phyloP scores from a whole-genome alignment of 345 rosid genomes.

The Lenwebbia sp. region DNA sequence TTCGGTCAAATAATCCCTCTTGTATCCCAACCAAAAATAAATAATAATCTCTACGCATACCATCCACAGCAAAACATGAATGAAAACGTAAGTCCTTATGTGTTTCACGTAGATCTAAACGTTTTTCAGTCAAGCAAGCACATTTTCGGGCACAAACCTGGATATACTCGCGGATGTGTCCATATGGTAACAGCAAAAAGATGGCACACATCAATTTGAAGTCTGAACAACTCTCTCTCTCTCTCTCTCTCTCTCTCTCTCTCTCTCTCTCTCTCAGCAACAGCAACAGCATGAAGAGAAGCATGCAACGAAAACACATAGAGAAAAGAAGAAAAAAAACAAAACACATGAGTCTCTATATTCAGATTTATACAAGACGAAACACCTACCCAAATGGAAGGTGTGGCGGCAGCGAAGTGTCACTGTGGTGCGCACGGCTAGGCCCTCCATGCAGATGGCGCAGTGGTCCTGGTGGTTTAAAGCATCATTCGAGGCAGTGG shows the following conservation, averaged over 20 bases:
- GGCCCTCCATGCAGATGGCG: neutral
- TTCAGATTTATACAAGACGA: no score
- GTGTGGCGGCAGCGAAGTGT: neutral
- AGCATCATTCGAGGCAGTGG: neutral
- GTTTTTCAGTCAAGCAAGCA: no score
- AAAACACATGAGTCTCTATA: no score
- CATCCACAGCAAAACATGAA: neutral
- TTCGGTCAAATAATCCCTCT: neutral
- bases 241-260: no score
- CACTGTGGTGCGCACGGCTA: neutral
- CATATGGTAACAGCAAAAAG: no score
- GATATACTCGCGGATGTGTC: no score
- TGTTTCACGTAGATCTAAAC: neutral
- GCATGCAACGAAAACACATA: no score
- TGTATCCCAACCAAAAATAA: neutral
- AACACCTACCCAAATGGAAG: neutral
- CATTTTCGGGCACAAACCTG: neutral
- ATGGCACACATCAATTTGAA: no score
- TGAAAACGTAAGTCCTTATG: neutral
- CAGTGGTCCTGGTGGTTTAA: neutral
- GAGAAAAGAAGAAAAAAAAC: no score
- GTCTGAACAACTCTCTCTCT: no score
- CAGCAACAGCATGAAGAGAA: no score
- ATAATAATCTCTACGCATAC: neutral
- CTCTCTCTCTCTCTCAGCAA: no score